phyloP scores from a whole-genome alignment of 2,329 filamentous ascomycete genomes.

The Dactylellina leptospora region DNA sequence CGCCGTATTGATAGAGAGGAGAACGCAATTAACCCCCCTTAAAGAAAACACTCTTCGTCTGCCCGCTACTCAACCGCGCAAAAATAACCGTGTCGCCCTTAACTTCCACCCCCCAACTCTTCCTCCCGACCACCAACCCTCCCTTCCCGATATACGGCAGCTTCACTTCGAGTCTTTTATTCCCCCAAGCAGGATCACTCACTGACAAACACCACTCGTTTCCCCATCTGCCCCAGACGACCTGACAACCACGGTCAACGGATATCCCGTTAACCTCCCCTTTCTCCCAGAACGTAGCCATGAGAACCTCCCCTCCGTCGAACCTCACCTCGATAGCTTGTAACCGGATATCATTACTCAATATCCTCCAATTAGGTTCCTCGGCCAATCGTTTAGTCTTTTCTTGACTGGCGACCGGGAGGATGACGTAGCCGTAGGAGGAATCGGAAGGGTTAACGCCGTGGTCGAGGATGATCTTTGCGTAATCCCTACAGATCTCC shows the following conservation, averaged over 20 bases:
- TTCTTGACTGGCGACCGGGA: slow-evolving; percentile 29
- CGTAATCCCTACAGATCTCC: slow-evolving; percentile 33
- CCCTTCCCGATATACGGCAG: not conserved
- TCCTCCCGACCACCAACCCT: not conserved
- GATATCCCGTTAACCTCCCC: slow-evolving; percentile 21
- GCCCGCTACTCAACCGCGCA: slow-evolving; percentile 10
- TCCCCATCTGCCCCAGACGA: slow-evolving; percentile 28
- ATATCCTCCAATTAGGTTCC: slow-evolving; percentile 13
- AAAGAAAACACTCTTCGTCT: slow-evolving; percentile 34
- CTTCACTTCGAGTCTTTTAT: not conserved
- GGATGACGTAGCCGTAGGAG: slow-evolving; percentile 43
- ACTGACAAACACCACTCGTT: slow-evolving; percentile 27
- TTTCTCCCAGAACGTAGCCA: slow-evolving; percentile 47
- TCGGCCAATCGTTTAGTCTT: slow-evolving; percentile 5
- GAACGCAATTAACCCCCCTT: too few relatives aligned
- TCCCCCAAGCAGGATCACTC: slow-evolving; percentile 18
- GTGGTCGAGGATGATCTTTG: slow-evolving; percentile 35
- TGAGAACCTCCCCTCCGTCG: slow-evolving; percentile 15
- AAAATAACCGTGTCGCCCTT: slow-evolving; percentile 8
- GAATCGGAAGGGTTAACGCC: slow-evolving; percentile 20
- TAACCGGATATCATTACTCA: slow-evolving; percentile 10
- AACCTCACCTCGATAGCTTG: slow-evolving; percentile 33
- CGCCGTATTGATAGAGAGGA: too few relatives aligned
- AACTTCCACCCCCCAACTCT: slow-evolving; percentile 10
- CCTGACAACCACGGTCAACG: slow-evolving; percentile 26